Evolutionary conservation across 2,329 filamentous ascomycete genomes (phyloP).

Genomic region (Fusarium anthophilum): DNA sequence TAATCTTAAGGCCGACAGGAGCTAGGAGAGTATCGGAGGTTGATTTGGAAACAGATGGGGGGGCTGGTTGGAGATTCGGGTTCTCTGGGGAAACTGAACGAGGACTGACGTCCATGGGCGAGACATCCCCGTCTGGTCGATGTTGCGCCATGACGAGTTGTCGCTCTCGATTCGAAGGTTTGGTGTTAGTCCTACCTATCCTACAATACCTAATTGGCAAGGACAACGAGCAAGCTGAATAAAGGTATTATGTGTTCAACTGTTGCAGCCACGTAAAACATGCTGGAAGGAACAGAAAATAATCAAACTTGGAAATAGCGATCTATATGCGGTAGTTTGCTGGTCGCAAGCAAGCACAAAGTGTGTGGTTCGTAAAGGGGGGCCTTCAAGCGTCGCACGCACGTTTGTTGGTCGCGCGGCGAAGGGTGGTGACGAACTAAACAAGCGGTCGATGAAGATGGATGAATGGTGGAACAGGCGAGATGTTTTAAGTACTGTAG

Average conservation of each 20-base stretch:
- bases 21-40: slow-evolving; percentile 34
- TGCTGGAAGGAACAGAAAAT: slow-evolving; percentile 30
- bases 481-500: background rate
- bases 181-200: slow-evolving; percentile 8
- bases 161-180: slow-evolving; percentile 14
- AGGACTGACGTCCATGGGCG: slow-evolving; percentile 32
- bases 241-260: slow-evolving; percentile 25
- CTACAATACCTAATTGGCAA: slow-evolving; percentile 16
- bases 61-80: slow-evolving; percentile 20
- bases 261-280: slow-evolving; percentile 26
- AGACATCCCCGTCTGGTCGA: slow-evolving; percentile 33
- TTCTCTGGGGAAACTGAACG: slow-evolving; percentile 37
- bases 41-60: slow-evolving; percentile 24
- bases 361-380: slow-evolving; percentile 27
- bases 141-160: slow-evolving; percentile 35
- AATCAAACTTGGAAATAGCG: slow-evolving; percentile 4
- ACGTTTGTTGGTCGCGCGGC: slow-evolving; percentile 17
- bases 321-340: background rate
- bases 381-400: slow-evolving; percentile 27
- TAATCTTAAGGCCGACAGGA: slow-evolving; percentile 30
- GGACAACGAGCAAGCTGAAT: slow-evolving; percentile 6
- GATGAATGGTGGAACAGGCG: slow-evolving; percentile 2
- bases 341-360: background rate
- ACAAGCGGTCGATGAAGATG: slow-evolving; percentile 18
- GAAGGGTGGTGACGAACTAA: slow-evolving; percentile 29